These are phyloP conservation scores for Acacia acuminata DNA, from an alignment of 306 rosid species.

Conservation along the genomic window DNA sequence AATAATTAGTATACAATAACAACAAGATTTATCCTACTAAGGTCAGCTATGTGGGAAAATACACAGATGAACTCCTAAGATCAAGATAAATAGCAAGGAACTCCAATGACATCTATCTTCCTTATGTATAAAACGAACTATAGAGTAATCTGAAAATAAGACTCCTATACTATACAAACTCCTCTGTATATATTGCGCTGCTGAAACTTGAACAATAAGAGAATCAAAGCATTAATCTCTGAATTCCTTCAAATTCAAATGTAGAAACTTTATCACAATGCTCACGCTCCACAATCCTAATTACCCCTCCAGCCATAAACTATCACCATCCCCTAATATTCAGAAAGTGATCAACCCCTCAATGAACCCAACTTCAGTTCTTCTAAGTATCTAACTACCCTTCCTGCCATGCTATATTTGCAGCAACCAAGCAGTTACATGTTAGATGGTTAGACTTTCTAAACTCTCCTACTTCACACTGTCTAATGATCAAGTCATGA, in stretches of 20 bases:
- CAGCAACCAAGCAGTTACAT: constrained; percentile 3
- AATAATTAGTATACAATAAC: neutral
- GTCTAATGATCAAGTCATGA: neutral
- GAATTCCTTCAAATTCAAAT: neutral
- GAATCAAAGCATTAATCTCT: neutral
- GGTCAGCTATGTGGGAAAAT: neutral
- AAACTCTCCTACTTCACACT: constrained; percentile 26
- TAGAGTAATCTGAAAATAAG: neutral
- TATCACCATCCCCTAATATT: neutral
- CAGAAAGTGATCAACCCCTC: neutral
- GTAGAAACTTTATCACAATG: neutral
- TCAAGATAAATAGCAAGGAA: neutral
- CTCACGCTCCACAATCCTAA: neutral
- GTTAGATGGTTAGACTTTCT: constrained; percentile 6
- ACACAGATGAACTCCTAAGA: neutral
- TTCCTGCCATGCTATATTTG: neutral
- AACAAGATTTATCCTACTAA: neutral
- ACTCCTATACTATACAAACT: neutral
- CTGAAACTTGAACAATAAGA: neutral
- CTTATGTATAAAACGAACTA: neutral
- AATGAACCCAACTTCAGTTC: neutral
- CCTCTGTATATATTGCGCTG: neutral
- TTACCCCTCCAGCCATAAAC: neutral
- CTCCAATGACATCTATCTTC: neutral
- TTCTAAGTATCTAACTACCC: neutral